Evolutionary conservation across 139 green algal genomes (phyloP).

Genomic region (Dunaliella primolecta): DNA sequence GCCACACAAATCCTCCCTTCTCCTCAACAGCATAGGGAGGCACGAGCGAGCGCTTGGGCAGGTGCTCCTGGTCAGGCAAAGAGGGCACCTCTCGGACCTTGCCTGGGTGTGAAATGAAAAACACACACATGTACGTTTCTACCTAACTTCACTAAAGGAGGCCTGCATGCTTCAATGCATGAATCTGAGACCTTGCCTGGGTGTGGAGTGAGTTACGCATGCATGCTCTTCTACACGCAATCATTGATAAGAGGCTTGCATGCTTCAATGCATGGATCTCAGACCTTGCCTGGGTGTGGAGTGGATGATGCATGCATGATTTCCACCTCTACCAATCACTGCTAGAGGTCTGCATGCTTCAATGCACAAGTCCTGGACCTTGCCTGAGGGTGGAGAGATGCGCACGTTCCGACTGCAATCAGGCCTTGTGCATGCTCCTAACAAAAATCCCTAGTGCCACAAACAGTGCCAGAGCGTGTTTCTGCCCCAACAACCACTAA

Average conservation of each 20-base stretch:
- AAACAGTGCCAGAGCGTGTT: too few relatives aligned
- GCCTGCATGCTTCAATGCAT: too few relatives aligned
- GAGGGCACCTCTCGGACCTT: constrained; percentile 44
- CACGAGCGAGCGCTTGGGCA: constrained; percentile 59
- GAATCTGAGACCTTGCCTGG: background rate
- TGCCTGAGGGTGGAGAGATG: too few relatives aligned
- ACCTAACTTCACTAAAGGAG: background rate
- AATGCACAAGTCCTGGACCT: background rate
- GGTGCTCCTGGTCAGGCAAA: constrained; percentile 27
- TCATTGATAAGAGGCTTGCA: too few relatives aligned
- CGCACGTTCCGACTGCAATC: too few relatives aligned
- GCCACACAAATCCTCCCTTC: constrained; percentile 76
- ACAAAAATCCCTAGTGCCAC: too few relatives aligned
- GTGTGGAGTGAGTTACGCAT: too few relatives aligned
- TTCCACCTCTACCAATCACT: background rate
- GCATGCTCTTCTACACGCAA: background rate
- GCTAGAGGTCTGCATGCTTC: too few relatives aligned
- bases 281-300: constrained; percentile 42
- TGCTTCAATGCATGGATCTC: constrained; percentile 25
- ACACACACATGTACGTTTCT: background rate
- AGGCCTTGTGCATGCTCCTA: too few relatives aligned
- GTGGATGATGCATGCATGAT: background rate
- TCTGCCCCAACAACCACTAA: too few relatives aligned
- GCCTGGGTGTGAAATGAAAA: constrained; percentile 33
- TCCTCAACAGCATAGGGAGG: constrained; percentile 63